A percentile compares a stretch with the other conserved stretches of the same genome.
Conservation (phyloP, 2,329 filamentous ascomycete species). For the Neoarthrinium moseri region DNA sequence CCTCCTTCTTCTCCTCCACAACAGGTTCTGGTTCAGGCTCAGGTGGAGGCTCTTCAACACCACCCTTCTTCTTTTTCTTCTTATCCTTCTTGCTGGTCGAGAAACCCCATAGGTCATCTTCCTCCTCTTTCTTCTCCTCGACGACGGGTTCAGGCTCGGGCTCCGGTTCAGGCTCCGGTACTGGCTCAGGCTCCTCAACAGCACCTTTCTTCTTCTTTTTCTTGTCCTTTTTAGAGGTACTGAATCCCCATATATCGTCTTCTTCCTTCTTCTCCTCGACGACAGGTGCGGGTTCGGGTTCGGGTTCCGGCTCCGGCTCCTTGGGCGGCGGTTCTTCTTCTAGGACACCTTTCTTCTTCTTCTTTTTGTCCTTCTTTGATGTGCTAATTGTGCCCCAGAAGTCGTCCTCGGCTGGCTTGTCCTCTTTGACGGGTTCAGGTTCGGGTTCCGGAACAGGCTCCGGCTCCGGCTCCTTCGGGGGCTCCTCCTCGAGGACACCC, state of each 20-base stretch:
- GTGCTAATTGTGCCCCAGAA: background rate
- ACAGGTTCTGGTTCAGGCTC: constrained; percentile 13
- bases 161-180: constrained; percentile 20
- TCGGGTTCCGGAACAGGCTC: constrained; percentile 16
- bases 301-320: constrained; percentile 10
- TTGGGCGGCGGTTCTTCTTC: constrained; percentile 13
- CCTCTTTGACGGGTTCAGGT: constrained; percentile 6
- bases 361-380: constrained; percentile 12
- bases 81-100: constrained; percentile 28
- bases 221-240: constrained; percentile 8
- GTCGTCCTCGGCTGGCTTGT: constrained; percentile 7
- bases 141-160: constrained; percentile 23
- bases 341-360: constrained; percentile 9
- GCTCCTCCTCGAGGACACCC: constrained; percentile 17
- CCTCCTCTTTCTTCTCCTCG: constrained; percentile 25
- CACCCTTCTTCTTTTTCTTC: constrained; percentile 37
- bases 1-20: constrained; percentile 7
- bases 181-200: constrained; percentile 1
- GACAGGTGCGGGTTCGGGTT: constrained; percentile 20
- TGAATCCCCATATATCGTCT: background rate
- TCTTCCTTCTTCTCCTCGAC: constrained; percentile 11
- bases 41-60: constrained; percentile 15
- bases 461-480: constrained; percentile 18
- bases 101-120: constrained; percentile 35
- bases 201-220: constrained; percentile 10